Evolutionary conservation across 2,329 filamentous ascomycete species (phyloP).

Genomic region (Paracoccidioides brasiliensis): DNA sequence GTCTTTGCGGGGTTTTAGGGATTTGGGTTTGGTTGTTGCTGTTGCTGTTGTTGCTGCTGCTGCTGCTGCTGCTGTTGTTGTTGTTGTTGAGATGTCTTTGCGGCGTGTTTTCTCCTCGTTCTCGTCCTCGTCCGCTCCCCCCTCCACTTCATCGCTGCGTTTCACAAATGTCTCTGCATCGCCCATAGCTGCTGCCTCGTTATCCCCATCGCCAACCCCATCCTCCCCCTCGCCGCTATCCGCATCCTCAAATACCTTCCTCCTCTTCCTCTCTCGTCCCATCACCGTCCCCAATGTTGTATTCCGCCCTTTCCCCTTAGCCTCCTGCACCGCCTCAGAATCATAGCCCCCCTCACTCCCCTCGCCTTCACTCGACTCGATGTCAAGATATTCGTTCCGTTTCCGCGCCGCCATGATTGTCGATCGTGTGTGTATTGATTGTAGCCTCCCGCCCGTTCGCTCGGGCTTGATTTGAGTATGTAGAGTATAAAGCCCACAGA

Average conservation of each 20-base stretch:
- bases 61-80: slow-evolving; percentile 13
- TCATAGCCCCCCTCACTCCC: slow-evolving; percentile 31
- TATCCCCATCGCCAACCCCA: neutral
- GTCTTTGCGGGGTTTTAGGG: slow-evolving; percentile 13
- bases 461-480: too few species aligned
- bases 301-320: slow-evolving; percentile 19
- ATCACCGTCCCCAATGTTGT: slow-evolving; percentile 13
- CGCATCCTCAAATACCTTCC: slow-evolving; percentile 37
- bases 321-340: slow-evolving; percentile 31
- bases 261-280: slow-evolving; percentile 41
- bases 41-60: slow-evolving; percentile 6
- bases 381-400: slow-evolving; percentile 28
- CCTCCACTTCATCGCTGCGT: neutral
- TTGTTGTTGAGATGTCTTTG: slow-evolving; percentile 11
- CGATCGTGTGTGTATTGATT: neutral
- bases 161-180: neutral
- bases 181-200: neutral
- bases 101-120: neutral
- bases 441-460: too few species aligned
- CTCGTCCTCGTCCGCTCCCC: slow-evolving; percentile 3
- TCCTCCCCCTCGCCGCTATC: slow-evolving; percentile 11
- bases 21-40: slow-evolving; percentile 8
- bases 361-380: slow-evolving; percentile 26
- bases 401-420: slow-evolving; percentile 26
- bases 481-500: too few species aligned